Evolutionary conservation across 345 rosid species (phyloP).

Genomic region (Gossypium longicalyx): DNA sequence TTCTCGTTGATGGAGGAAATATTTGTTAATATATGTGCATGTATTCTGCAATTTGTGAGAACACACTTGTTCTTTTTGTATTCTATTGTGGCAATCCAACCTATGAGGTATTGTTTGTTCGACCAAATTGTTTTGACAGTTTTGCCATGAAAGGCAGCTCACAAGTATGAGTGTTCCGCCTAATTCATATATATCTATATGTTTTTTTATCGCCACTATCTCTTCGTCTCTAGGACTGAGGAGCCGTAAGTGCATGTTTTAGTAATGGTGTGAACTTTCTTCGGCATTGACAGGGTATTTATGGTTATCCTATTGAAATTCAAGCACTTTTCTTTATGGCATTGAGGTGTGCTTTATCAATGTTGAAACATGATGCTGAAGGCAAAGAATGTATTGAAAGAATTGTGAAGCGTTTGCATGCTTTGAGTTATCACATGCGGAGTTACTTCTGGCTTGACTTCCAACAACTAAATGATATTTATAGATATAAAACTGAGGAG

Average conservation of each 20-base stretch:
- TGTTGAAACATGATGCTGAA: conserved; percentile 1
- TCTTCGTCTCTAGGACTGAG: not conserved
- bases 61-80: not conserved
- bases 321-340: conserved; percentile 5
- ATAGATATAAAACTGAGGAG: conserved; percentile 2
- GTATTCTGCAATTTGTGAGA: not conserved
- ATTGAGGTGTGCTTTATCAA: not conserved
- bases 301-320: conserved; percentile 1
- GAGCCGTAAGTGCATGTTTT: not conserved
- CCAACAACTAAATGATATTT: conserved; percentile 3
- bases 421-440: conserved; percentile 3
- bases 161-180: not conserved
- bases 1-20: not conserved
- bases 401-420: not conserved
- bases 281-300: not conserved
- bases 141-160: not conserved
- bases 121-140: not conserved
- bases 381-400: conserved; percentile 7
- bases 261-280: not conserved
- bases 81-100: not conserved
- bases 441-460: conserved; percentile 2
- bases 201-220: not conserved
- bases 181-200: conserved; percentile 20
- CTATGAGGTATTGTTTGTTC: not conserved
- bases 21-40: not conserved